Evolutionary conservation across 78 protist species (phyloP).

Genomic region (Dictyostelium firmibasis): DNA sequence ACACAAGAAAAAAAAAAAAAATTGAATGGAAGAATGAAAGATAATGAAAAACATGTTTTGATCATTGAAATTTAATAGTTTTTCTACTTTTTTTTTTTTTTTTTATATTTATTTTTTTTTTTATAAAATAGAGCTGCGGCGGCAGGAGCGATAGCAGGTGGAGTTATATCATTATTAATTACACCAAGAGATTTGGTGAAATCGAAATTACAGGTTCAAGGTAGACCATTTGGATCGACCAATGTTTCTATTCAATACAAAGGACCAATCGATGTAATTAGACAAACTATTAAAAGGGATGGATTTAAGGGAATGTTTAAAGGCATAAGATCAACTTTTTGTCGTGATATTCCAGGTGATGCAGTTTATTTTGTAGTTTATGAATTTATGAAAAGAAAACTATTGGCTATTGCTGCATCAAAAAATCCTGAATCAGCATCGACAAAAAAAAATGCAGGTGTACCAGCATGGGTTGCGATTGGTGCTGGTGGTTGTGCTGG

Average conservation of each 20-base stretch:
- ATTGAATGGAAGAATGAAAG: too few relatives aligned
- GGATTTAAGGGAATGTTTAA: conserved; percentile 37
- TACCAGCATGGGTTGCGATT: conserved; percentile 72
- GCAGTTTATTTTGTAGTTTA: conserved; percentile 40
- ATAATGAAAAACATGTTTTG: too few relatives aligned
- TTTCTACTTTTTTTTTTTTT: neutral
- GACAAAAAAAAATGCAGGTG: neutral
- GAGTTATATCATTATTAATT: conserved; percentile 51
- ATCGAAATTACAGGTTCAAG: conserved; percentile 68
- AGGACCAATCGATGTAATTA: conserved; percentile 59
- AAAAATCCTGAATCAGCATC: neutral
- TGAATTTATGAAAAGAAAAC: conserved; percentile 28
- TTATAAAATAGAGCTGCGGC: conserved; percentile 18
- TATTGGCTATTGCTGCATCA: neutral
- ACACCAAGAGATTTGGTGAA: conserved; percentile 68
- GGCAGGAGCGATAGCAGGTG: conserved; percentile 74
- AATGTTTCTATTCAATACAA: neutral
- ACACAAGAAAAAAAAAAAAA: neutral
- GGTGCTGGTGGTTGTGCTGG: conserved; percentile 81
- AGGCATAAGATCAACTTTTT: conserved; percentile 39
- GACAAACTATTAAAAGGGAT: neutral
- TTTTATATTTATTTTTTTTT: neutral
- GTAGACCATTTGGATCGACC: conserved; percentile 12
- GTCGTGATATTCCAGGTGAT: conserved; percentile 45
- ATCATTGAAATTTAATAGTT: too few relatives aligned